Evolutionary conservation across 768 basidiomycete genomes (phyloP), one percentile per base, ranked within the genome.

Genomic region (Boletus rubescentipes): DNA sequence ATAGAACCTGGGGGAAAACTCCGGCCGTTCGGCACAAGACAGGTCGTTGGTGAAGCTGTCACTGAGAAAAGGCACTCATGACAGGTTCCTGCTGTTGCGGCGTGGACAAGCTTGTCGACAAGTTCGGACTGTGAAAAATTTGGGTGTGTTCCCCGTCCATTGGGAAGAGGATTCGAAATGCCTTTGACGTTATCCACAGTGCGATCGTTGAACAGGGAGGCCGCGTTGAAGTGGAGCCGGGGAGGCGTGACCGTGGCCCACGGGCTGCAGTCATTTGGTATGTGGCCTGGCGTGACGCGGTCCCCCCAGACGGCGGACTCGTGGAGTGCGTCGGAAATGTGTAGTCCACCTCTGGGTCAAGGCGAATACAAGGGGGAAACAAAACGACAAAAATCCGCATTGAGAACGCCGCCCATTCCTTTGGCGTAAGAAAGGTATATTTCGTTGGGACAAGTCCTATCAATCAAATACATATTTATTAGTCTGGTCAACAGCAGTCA

Each of bases 391-490:
- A 39, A 48, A 29, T 9, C 31, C 37, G 34, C 42, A 41, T 49
- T 21, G 32, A 50, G 31, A 43, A 61, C 40, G 31, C 50, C 29
- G 37, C 9, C 39, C 37, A 21, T 11, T 44, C 23, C 30, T 46
- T 23, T 35, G 29, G 29, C 4, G 39, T 40, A 57, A 43, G 45
- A 16, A 23, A 35, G 40, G n/a, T n/a, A 42, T 26, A 26, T 48
- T 51, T 42, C 32, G 44, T 44, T 50, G 29, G 35, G 38, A 21
- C 35, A 11, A 42, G 31, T 29, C 30, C 31, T 26, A 51, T 57
- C 36, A 49, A 62, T 57, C 62, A 62, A 62, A 46, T 60, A 57
- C 49, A 47, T 62, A 54, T 66, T 54, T 54, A 57, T 57, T 59
- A 39, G 30, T 49, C 47, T 40, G 42, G 39, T 58, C 58, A 58